phyloP scores from a whole-genome alignment of 225 moss, liverwort and hornwort genomes.

The Physcomitrium patens region DNA sequence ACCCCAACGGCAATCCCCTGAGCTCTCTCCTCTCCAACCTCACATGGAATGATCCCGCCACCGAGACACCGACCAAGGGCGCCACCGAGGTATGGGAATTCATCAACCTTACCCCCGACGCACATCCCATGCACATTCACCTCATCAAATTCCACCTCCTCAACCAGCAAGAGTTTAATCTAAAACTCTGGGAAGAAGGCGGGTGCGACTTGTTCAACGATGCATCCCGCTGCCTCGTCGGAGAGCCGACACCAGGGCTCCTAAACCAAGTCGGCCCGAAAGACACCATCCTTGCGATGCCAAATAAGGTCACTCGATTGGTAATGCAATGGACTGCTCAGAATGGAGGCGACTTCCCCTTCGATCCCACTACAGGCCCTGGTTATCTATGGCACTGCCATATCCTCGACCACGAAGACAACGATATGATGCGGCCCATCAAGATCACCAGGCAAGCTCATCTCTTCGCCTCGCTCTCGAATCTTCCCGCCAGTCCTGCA shows the following conservation, averaged over 20 bases:
- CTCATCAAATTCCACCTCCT: slow-evolving; percentile 25
- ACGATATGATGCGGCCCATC: slow-evolving; percentile 38
- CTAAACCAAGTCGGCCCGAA: slow-evolving; percentile 18
- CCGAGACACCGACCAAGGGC: slow-evolving; percentile 17
- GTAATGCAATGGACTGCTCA: slow-evolving; percentile 17
- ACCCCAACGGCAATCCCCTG: not conserved
- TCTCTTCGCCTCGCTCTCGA: not conserved
- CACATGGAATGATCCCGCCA: slow-evolving; percentile 31
- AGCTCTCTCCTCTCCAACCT: slow-evolving; percentile 20
- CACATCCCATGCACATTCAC: slow-evolving; percentile 35
- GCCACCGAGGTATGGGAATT: slow-evolving; percentile 27
- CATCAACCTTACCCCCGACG: slow-evolving; percentile 34
- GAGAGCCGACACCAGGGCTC: slow-evolving; percentile 1
- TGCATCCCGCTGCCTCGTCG: slow-evolving; percentile 18
- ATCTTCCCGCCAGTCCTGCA: too few species aligned
- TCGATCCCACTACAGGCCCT: slow-evolving; percentile 24
- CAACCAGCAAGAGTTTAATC: slow-evolving; percentile 26
- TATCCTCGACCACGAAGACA: slow-evolving; percentile 36
- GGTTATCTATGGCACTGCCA: slow-evolving; percentile 36
- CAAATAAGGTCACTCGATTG: slow-evolving; percentile 14
- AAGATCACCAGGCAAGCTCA: not conserved
- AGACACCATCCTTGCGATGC: slow-evolving; percentile 23
- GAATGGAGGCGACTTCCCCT: slow-evolving; percentile 9
- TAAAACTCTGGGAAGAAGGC: slow-evolving; percentile 6
- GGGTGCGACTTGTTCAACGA: not conserved